Conservation (phyloP, 2,329 filamentous ascomycete species). For the Phialophora tarda region DNA sequence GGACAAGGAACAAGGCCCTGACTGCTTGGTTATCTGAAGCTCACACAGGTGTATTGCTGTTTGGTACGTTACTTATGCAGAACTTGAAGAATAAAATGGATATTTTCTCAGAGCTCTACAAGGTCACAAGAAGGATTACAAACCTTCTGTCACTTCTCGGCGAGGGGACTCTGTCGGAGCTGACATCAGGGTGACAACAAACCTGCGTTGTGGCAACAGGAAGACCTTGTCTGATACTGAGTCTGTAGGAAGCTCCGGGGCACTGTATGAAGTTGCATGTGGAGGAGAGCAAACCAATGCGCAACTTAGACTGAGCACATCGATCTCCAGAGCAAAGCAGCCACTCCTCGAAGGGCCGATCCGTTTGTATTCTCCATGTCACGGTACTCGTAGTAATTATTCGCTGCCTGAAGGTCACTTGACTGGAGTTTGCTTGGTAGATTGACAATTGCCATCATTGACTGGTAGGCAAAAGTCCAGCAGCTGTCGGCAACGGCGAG, state of each 20-base stretch:
- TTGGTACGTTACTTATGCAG: neutral
- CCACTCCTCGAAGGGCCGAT: neutral
- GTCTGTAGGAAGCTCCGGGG: neutral
- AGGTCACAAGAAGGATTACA: neutral
- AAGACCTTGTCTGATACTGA: too few species aligned
- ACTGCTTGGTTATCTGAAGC: neutral
- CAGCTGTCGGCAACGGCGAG: slow-evolving; percentile 9
- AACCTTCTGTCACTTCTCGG: neutral
- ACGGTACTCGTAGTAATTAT: neutral
- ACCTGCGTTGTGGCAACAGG: too few species aligned
- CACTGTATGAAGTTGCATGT: neutral
- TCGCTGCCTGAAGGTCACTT: neutral
- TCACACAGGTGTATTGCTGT: neutral
- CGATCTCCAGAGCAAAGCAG: neutral
- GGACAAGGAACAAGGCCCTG: neutral
- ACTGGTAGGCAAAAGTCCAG: slow-evolving; percentile 11
- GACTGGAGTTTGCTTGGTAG: neutral
- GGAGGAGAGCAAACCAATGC: neutral
- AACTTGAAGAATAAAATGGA: neutral
- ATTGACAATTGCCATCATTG: slow-evolving; percentile 1
- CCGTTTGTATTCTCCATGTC: neutral
- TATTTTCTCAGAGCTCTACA: neutral
- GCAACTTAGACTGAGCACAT: neutral
- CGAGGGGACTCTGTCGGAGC: neutral
- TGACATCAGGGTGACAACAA: neutral